Evolutionary conservation across 1,139 yeast genomes (phyloP), one percentile per base, ranked within the genome.

Genomic region (Lodderomyces oxycetoniae): DNA sequence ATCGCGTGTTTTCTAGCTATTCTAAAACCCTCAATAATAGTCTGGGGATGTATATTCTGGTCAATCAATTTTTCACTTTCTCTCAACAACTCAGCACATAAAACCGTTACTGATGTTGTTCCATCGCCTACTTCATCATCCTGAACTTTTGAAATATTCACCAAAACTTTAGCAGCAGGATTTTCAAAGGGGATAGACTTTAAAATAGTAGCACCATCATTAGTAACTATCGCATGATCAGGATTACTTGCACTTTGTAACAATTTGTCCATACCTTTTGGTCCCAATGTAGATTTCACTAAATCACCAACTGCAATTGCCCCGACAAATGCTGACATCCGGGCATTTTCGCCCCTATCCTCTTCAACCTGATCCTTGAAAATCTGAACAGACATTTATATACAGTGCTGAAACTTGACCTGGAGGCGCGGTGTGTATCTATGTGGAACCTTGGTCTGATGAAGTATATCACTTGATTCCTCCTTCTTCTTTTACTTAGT

Each of bases 61-160:
- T 88, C 96, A 38, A 91, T 83, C 46, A 91, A 74, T 56, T 81
- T 81, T 62, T 93, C 98, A 22, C 98, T 97, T 63, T 93, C 97
- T 55, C 95, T 78, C 47, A 91, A 71, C 42, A 91, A 71, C 61
- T 91, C 98, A 10, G 96, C 91, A 34, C 93, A 77, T 39, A 91
- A 67, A 10, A 91, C 96, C 1, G 97, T 88, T 22, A 91, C 99
- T n/a, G 96, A 86, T 1, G 99, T 91, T 30, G 99, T 91, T 46
- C 99, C 99, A 59, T 91, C 99, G 37, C 99, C 98, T 51, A 91
- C 95, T 59, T 91, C 97, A 57, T 91, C 96, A 55, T 91, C 99
- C 67, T 91, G 99, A 25, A 91, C 97, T 60, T 91, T 91, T 35
- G 96, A 82, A 42, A 91, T 84, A 57, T 91, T 91, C 24, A 93